Evolutionary conservation across 345 rosid species (phyloP), one percentile per base, ranked within the genome.

Genomic region (Linum lewisii): DNA sequence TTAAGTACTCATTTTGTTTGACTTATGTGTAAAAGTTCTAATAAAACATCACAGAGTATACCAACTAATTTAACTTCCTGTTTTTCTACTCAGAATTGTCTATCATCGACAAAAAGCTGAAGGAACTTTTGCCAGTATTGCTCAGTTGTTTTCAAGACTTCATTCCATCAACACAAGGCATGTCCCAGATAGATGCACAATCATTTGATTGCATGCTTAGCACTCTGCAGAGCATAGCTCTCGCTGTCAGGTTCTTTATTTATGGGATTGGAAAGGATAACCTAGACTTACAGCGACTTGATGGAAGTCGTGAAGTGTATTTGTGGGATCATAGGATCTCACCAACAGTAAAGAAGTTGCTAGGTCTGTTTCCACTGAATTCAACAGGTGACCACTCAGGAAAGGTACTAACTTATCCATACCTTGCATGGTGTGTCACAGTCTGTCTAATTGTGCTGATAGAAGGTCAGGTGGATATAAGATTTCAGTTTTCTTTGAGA

Each of bases 71-170:
- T 61, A 53, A 26, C 44, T 59, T 38, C 11, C 58, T 22, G 16
- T 67, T 37, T 59, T 24, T 63, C 53, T 54, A 38, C 54, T 63
- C 59, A 93, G 97, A 81, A 20, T 69, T 69, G 66, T 67, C 82
- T 59, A 56, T 71, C 54, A 69, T 81, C 62, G 47, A 58, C 62
- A 70, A 66, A 58, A 85, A 81, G 70, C 63, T 89, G 51, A 79
- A 79, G 75, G 87, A 81, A 59, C 77, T 89, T 66, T 77, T 92
- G 66, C 91, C 75, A 66, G 81, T 79, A 75, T 72, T 89, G 55
- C 62, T 87, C 58, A 75, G 53, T 60, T 84, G 89, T 75, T 81
- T 89, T 75, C 77, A 75, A 79, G 91, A 89, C 47, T 80, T 86
- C 68, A 61, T 80, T 62, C 81, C 83, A 14, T 62, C 77, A 63